Conservation (phyloP, 208 protist species). For the Crithidia fasciculata region DNA sequence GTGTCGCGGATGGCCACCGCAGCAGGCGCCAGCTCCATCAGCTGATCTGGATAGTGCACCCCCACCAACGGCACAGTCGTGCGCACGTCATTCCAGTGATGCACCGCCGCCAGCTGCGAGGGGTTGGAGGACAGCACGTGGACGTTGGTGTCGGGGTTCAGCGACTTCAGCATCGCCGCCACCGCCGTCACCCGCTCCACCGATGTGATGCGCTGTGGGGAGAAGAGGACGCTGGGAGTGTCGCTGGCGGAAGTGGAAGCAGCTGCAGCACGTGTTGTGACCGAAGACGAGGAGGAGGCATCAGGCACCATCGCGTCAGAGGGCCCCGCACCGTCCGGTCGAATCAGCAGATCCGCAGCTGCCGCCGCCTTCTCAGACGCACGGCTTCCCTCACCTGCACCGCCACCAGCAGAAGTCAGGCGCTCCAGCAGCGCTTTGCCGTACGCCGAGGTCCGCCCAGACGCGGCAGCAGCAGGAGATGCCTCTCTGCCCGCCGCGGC, state of each 20-base stretch:
- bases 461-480: not conserved
- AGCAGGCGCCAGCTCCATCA: conserved; percentile 64
- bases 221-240: conserved; percentile 31
- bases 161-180: conserved; percentile 85
- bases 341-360: not conserved
- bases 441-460: conserved; percentile 14
- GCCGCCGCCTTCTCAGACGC: too few species aligned
- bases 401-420: conserved; percentile 11
- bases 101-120: conserved; percentile 59
- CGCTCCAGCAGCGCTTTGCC: conserved; percentile 23
- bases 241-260: not conserved
- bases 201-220: conserved; percentile 55
- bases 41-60: conserved; percentile 77
- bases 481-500: not conserved
- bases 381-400: not conserved
- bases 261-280: not conserved
- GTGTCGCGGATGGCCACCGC: conserved; percentile 12
- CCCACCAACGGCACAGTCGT: conserved; percentile 29
- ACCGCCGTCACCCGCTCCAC: conserved; percentile 79
- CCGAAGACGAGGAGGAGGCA: too few species aligned
- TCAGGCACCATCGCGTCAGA: not conserved
- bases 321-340: not conserved
- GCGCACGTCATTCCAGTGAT: conserved; percentile 56
- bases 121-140: conserved; percentile 75
- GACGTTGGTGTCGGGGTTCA: conserved; percentile 83